Base-by-base conservation (phyloP, 192 early-diverging fungal species). In the Coemansia sp. region DNA sequence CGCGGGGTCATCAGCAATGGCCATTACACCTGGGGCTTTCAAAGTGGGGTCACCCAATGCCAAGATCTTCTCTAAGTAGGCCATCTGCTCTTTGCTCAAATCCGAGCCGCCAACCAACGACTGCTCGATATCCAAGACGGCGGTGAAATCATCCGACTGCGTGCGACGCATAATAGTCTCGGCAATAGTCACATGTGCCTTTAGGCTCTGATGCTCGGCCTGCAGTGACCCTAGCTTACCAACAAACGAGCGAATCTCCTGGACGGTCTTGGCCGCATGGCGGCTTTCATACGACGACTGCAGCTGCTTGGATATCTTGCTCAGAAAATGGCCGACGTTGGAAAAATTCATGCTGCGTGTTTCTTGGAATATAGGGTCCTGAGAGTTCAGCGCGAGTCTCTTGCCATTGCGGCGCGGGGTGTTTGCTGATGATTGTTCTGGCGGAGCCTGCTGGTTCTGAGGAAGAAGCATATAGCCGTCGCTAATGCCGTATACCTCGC, bases 191-290 rank as follows among this genome's bases (percentile, higher is more conserved):
- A 76, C 62, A 27, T 76, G 60, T 2, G 56, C 33, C 42, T 60
- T 64, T 22, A 97, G 77, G 10, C 88, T 87, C 58, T 93, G 89
- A 65, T 91, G 88, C 60, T 97, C 91, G 18, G 84, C 75, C 54
- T 93, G 87, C 42, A 98, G 64, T 18, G 80, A 81, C 22, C 87
- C 84, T 35, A 97, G 68, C 66, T 86, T 87, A 11, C 85, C 89
- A 26, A 93, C 87, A 81, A 98, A 98, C 50, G 93, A 83, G 43
- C 94, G 88, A 54, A 98, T 85, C 58, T 98, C 85, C 17, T 88
- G 82, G 13, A 93, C 85, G 0, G 94, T 97, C 57, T 88, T 91
- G 18, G 92, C 92, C 50, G 86, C 79, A 72, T 96, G 93, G 10
- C 92, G 83, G 52, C 80, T 86, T 58, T 97, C 93, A 52, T 95